These are phyloP conservation scores for Plasmodium adleri DNA, from an alignment of 169 alveolate species.

Conservation along the genomic window DNA sequence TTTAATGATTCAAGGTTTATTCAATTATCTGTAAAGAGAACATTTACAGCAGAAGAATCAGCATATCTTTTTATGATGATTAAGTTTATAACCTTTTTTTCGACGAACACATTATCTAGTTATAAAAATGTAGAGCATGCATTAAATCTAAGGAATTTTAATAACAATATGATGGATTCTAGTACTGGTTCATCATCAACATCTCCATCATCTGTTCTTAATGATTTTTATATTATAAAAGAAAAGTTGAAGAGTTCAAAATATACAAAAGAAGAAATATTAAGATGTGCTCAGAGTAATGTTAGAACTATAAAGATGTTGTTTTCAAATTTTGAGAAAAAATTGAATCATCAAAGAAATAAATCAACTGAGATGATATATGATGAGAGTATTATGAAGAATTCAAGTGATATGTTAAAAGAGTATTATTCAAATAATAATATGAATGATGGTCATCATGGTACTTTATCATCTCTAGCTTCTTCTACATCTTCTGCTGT, in stretches of 20 bases:
- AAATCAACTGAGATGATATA: not conserved
- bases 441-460: not conserved
- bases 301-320: conserved; percentile 35
- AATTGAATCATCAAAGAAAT: conserved; percentile 1
- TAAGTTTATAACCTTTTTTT: conserved; percentile 48
- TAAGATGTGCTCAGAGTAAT: conserved; percentile 50
- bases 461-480: no score
- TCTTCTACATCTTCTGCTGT: not conserved
- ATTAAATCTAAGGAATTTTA: conserved; percentile 12
- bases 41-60: conserved; percentile 63
- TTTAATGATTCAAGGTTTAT: conserved; percentile 48
- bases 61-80: conserved; percentile 49
- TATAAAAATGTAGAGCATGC: conserved; percentile 68
- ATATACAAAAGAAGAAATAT: conserved; percentile 59
- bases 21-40: conserved; percentile 58
- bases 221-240: conserved; percentile 62
- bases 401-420: not conserved
- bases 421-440: not conserved
- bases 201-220: conserved; percentile 12
- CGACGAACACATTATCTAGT: conserved; percentile 53
- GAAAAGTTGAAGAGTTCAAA: conserved; percentile 66
- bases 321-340: conserved; percentile 47
- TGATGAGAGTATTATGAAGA: no score
- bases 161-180: not conserved
- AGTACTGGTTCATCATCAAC: no score